Evolutionary conservation across 2,329 filamentous ascomycete species (phyloP).

Genomic region (Gnomoniopsis smithogilvyi): DNA sequence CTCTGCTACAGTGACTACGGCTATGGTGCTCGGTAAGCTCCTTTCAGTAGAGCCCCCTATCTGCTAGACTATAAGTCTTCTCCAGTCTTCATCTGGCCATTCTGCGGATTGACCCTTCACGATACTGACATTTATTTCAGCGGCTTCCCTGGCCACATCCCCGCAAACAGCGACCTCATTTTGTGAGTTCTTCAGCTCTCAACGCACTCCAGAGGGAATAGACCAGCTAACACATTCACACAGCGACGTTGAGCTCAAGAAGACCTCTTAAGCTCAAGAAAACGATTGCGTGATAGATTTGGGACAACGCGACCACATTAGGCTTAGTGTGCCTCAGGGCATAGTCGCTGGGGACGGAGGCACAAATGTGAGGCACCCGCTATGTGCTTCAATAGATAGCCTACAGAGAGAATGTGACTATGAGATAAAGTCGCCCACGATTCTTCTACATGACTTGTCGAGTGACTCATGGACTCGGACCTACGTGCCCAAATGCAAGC

Average conservation of each 20-base stretch:
- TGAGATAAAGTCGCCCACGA: not conserved
- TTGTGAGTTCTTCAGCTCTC: slow-evolving; percentile 62
- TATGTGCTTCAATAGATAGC: not conserved
- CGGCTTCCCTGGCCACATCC: slow-evolving; percentile 77
- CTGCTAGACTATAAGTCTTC: not conserved
- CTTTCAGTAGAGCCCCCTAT: not conserved
- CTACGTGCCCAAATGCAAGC: too few relatives aligned
- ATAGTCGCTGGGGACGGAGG: not conserved
- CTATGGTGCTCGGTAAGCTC: slow-evolving; percentile 58
- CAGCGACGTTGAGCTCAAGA: slow-evolving; percentile 34
- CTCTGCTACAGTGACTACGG: slow-evolving; percentile 52
- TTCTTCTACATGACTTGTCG: not conserved
- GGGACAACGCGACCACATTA: not conserved
- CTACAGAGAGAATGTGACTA: not conserved
- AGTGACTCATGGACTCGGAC: too few relatives aligned
- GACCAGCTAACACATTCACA: slow-evolving; percentile 18
- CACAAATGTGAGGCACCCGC: not conserved
- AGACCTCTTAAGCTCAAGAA: slow-evolving; percentile 21
- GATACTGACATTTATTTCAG: slow-evolving; percentile 39
- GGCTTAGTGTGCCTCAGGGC: too few relatives aligned
- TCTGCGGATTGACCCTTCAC: not conserved
- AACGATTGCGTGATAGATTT: not conserved
- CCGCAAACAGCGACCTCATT: slow-evolving; percentile 69
- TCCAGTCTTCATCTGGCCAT: not conserved
- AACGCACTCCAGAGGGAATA: not conserved